Evolutionary conservation across 805 yeast species (phyloP).

Genomic region (Candida stauntonica): DNA sequence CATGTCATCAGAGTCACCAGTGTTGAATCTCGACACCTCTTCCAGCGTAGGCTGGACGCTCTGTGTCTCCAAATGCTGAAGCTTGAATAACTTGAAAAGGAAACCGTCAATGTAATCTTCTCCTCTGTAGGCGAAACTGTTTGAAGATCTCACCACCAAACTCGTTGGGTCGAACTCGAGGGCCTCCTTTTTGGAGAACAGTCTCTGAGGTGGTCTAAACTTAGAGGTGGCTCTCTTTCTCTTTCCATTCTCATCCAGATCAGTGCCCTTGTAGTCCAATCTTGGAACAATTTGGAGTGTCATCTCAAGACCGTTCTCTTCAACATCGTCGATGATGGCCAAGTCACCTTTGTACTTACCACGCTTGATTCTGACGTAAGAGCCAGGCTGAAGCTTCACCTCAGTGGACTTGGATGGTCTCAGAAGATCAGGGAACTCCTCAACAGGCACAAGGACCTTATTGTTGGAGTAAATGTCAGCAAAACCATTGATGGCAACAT

Average conservation of each 20-base stretch:
- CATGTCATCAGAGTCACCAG: conserved; percentile 72
- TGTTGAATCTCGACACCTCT: conserved; percentile 77
- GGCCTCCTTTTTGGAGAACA: conserved; percentile 88
- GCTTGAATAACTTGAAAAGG: conserved; percentile 78
- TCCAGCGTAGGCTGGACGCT: conserved; percentile 83
- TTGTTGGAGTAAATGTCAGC: conserved; percentile 75
- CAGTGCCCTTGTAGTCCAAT: conserved; percentile 77
- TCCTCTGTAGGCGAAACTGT: conserved; percentile 67
- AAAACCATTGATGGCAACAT: conserved; percentile 81
- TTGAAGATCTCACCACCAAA: conserved; percentile 61
- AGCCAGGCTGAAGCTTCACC: conserved; percentile 84
- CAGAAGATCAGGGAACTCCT: conserved; percentile 88
- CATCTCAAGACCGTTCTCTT: conserved; percentile 95
- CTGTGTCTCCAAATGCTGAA: conserved; percentile 76
- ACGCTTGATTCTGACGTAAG: conserved; percentile 83
- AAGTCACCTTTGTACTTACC: conserved; percentile 92
- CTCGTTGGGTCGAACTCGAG: conserved; percentile 73
- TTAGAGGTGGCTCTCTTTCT: conserved; percentile 54
- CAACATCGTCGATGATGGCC: conserved; percentile 87
- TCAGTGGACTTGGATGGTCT: conserved; percentile 88
- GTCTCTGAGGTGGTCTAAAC: conserved; percentile 76
- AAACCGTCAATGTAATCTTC: conserved; percentile 92
- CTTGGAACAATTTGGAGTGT: conserved; percentile 90
- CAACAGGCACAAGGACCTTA: conserved; percentile 87
- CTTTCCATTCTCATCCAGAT: conserved; percentile 48